Percentiles rank a stretch among this genome's conserved stretches.
These are phyloP conservation scores for Curvularia lunata DNA, from an alignment of 2,329 filamentous ascomycete genomes.

Conservation along the genomic window DNA sequence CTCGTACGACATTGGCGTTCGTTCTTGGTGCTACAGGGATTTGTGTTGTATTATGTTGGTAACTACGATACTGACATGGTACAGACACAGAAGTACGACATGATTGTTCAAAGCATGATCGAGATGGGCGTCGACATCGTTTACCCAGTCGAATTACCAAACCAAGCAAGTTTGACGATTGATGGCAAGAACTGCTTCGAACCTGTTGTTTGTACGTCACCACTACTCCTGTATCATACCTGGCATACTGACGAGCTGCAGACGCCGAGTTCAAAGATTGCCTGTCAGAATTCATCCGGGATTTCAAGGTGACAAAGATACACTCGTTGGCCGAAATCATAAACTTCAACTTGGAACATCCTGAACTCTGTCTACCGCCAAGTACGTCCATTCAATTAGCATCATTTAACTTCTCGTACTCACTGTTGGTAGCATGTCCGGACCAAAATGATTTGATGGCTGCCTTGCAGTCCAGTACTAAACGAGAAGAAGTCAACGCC, in stretches of 20 bases:
- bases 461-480: slow-evolving; percentile 34
- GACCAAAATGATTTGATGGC: slow-evolving; percentile 47
- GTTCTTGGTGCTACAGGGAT: slow-evolving; percentile 1
- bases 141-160: slow-evolving; percentile 44
- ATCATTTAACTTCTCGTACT: not conserved
- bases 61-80: slow-evolving; percentile 19
- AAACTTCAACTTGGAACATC: slow-evolving; percentile 48
- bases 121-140: slow-evolving; percentile 47
- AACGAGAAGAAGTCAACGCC: slow-evolving; percentile 35
- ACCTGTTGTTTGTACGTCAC: slow-evolving; percentile 44
- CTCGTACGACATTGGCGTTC: not conserved
- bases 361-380: slow-evolving; percentile 43
- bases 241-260: slow-evolving; percentile 17
- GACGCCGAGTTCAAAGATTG: slow-evolving; percentile 47
- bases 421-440: slow-evolving; percentile 31
- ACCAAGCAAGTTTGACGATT: slow-evolving; percentile 39
- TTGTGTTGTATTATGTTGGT: slow-evolving; percentile 7
- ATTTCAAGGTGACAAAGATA: slow-evolving; percentile 46
- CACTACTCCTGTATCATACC: too few relatives aligned
- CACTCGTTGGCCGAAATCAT: slow-evolving; percentile 48
- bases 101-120: slow-evolving; percentile 44
- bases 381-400: slow-evolving; percentile 21
- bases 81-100: slow-evolving; percentile 46
- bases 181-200: slow-evolving; percentile 46
- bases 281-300: slow-evolving; percentile 42